Percentiles rank a stretch among this genome's conserved stretches.
phyloP scores from a whole-genome alignment of 257 asterid genomes.

The Capsicum baccatum region DNA sequence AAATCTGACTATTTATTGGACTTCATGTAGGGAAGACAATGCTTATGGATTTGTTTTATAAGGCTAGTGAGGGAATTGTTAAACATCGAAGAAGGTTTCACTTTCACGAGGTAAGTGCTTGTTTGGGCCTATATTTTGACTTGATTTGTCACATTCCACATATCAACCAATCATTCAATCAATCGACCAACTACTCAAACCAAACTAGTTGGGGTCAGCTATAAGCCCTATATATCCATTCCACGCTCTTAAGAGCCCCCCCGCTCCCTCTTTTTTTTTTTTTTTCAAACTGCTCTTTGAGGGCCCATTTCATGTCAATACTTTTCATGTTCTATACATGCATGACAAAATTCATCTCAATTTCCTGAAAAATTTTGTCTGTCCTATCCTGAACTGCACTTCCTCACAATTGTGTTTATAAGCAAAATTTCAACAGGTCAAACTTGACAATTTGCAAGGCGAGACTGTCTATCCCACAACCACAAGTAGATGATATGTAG shows the following conservation, averaged over 20 bases:
- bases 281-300: too few relatives aligned
- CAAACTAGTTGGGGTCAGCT: conserved; percentile 5
- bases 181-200: background rate
- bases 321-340: background rate
- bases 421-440: conserved; percentile 13
- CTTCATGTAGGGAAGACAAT: conserved; percentile 84
- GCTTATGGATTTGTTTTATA: conserved; percentile 97
- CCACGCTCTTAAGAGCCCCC: background rate
- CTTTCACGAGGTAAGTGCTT: conserved; percentile 82
- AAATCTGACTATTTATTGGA: conserved; percentile 44
- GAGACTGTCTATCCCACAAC: background rate
- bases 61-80: conserved; percentile 87
- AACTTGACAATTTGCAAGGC: background rate
- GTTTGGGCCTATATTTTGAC: conserved; percentile 11
- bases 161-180: conserved; percentile 11
- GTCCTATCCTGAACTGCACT: conserved; percentile 1
- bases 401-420: background rate
- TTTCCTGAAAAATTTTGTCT: background rate
- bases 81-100: conserved; percentile 90
- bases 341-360: background rate
- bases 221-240: background rate
- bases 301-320: background rate
- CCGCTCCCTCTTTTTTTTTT: too few relatives aligned
- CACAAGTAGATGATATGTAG: conserved; percentile 1
- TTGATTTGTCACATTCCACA: background rate